Evolutionary conservation across 768 basidiomycete species (phyloP).

Genomic region (Naematelia aurantialba): DNA sequence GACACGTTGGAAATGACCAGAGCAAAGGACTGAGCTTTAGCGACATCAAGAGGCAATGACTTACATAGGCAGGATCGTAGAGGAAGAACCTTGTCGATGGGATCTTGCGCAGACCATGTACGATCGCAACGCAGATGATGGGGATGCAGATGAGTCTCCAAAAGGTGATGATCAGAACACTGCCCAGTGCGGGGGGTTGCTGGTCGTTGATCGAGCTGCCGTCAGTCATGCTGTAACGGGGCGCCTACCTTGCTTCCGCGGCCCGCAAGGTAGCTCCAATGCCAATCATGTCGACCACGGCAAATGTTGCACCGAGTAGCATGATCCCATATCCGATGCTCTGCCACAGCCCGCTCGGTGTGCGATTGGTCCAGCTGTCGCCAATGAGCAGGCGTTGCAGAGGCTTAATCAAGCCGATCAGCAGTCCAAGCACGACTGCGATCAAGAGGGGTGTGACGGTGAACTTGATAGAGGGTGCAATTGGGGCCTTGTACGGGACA

Average conservation of each 20-base stretch:
- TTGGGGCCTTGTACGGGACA: constrained; percentile 8
- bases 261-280: constrained; percentile 34
- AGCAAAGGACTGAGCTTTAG: constrained; percentile 37
- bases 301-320: constrained; percentile 31
- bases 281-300: constrained; percentile 37
- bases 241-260: constrained; percentile 21
- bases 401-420: constrained; percentile 43
- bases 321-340: constrained; percentile 33
- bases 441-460: constrained; percentile 21
- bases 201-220: constrained; percentile 27
- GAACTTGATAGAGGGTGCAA: not conserved
- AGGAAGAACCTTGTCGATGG: constrained; percentile 38
- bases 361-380: constrained; percentile 1
- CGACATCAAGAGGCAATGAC: constrained; percentile 4
- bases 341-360: constrained; percentile 39
- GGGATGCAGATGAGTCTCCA: constrained; percentile 44
- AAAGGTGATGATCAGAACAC: constrained; percentile 29
- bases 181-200: constrained; percentile 42
- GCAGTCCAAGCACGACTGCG: constrained; percentile 32
- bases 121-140: constrained; percentile 30
- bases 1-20: constrained; percentile 33
- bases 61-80: constrained; percentile 47
- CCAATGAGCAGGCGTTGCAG: constrained; percentile 33
- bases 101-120: constrained; percentile 40
- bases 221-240: constrained; percentile 10